Percentiles rank a stretch among this genome's conserved stretches.
phyloP scores from a whole-genome alignment of 352 stramenopile genomes.

The Phytophthora pinifolia region DNA sequence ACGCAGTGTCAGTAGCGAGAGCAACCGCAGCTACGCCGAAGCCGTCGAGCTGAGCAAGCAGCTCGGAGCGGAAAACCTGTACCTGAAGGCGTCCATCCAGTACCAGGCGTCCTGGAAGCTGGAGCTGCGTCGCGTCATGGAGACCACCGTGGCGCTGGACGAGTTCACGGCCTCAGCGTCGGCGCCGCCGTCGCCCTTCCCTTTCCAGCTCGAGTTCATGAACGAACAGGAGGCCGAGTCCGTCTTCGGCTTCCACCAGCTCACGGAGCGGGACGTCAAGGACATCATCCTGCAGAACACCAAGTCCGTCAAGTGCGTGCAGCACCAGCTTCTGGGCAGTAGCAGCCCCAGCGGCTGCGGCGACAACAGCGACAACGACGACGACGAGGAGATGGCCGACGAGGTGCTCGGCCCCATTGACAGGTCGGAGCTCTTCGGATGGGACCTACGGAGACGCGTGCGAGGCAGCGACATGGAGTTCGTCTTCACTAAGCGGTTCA shows the following conservation, averaged over 20 bases:
- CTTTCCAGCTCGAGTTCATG: slow-evolving; percentile 25
- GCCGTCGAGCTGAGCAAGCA: slow-evolving; percentile 38
- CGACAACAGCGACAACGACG: slow-evolving; percentile 11
- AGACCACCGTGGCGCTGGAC: slow-evolving; percentile 38
- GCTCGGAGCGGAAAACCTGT: slow-evolving; percentile 56
- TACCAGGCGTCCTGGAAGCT: slow-evolving; percentile 50
- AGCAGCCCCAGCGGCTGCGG: neutral
- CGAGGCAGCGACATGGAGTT: slow-evolving; percentile 47
- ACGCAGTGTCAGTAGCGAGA: neutral
- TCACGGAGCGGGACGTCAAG: slow-evolving; percentile 38
- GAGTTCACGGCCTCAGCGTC: slow-evolving; percentile 23
- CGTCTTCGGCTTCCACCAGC: slow-evolving; percentile 42
- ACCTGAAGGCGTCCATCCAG: slow-evolving; percentile 47
- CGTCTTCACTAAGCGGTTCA: slow-evolving; percentile 47
- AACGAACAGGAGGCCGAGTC: slow-evolving; percentile 37
- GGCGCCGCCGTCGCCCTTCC: slow-evolving; percentile 20
- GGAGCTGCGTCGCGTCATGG: slow-evolving; percentile 47
- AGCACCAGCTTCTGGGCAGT: slow-evolving; percentile 27
- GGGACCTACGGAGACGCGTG: slow-evolving; percentile 42
- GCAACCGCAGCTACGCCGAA: slow-evolving; percentile 20
- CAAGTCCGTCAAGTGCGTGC: slow-evolving; percentile 28
- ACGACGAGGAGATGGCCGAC: slow-evolving; percentile 7
- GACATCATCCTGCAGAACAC: slow-evolving; percentile 45
- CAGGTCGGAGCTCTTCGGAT: slow-evolving; percentile 44
- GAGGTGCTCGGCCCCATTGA: slow-evolving; percentile 12